Conservation (phyloP, 169 alveolate genomes). For the Fabrea salina region DNA sequence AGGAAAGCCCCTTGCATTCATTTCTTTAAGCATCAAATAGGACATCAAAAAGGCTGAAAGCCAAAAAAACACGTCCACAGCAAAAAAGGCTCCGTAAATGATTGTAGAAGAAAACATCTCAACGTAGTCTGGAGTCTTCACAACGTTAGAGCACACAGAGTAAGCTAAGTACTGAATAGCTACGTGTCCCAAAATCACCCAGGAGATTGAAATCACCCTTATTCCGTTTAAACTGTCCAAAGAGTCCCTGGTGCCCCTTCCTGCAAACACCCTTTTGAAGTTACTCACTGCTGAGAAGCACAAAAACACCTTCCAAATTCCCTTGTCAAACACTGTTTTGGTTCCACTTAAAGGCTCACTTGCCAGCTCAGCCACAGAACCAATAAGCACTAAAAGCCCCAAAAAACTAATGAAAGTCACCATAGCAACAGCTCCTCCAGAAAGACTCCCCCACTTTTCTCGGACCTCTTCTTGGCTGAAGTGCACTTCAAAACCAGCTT, state of each 20-base stretch:
- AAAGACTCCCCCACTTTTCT: too few species aligned
- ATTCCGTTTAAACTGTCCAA: constrained; percentile 11
- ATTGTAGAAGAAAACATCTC: neutral
- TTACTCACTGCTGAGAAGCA: constrained; percentile 1
- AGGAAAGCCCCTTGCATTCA: neutral
- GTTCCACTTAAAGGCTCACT: too few species aligned
- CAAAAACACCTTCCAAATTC: neutral
- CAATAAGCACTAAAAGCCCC: too few species aligned
- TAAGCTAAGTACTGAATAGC: neutral
- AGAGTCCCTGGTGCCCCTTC: constrained; percentile 8
- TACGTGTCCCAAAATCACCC: constrained; percentile 26
- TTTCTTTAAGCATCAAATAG: constrained; percentile 17
- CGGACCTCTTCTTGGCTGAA: too few species aligned
- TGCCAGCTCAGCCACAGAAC: too few species aligned
- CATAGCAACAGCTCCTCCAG: too few species aligned
- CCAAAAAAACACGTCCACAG: constrained; percentile 57
- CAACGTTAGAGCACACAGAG: neutral
- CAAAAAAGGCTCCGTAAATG: constrained; percentile 24
- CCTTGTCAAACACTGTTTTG: too few species aligned
- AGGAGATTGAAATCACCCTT: constrained; percentile 2
- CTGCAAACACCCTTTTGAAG: neutral
- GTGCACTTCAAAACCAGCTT: too few species aligned
- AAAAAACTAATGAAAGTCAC: too few species aligned
- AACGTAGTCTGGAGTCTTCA: constrained; percentile 1
- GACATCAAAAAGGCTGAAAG: constrained; percentile 52